Base-by-base conservation (phyloP, 495 filamentous ascomycete genomes). In the Tuber aestivum region DNA sequence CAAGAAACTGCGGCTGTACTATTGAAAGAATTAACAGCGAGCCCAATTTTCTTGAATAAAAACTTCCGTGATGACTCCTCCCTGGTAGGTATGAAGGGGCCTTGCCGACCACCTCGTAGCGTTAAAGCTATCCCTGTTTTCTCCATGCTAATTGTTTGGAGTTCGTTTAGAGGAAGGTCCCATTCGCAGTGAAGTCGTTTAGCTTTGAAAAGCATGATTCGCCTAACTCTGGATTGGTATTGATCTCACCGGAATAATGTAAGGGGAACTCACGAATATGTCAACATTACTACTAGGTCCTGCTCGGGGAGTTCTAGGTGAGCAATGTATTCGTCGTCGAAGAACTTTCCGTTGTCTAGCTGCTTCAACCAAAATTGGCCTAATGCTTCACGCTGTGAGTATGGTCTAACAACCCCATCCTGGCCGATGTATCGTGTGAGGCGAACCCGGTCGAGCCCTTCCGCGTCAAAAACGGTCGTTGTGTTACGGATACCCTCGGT, bases 341-440 rank as follows among this genome's bases (percentile, higher is more conserved):
- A 99, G 86, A 93, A 97, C 85, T 94, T 96, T 70, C 95, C 95
- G 76, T 97, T 94, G 82, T 98, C 96, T 2, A 95, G 88, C 35
- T 97, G 97, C 86, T 99, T 99, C 79, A 99, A 90, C 95, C 95
- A 99, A 86, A 94, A 97, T 84, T 99, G 95, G 14, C 95, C 95
- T 21, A 99, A 90, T 1, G 95, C 94, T 86, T 99, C 95, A 23
- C 95, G 93, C 84, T 98, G 94, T 21, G 90, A 93, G 86, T 97
- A 99, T 9, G 95, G 96, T 9, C 95, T 91, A 32, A 99, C 94
- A 75, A 98, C 92, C 45, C 94, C 95, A 83, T 98, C 95, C 50
- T 90, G 88, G 32, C 93, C 92, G 75, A 99, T 92, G 85, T 97
- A 97, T 65, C 95, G 91, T 9, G 95, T 92, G 38, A 97, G 87